phyloP scores from a whole-genome alignment of 2,329 filamentous ascomycete genomes.

The Byssothecium circinans region DNA sequence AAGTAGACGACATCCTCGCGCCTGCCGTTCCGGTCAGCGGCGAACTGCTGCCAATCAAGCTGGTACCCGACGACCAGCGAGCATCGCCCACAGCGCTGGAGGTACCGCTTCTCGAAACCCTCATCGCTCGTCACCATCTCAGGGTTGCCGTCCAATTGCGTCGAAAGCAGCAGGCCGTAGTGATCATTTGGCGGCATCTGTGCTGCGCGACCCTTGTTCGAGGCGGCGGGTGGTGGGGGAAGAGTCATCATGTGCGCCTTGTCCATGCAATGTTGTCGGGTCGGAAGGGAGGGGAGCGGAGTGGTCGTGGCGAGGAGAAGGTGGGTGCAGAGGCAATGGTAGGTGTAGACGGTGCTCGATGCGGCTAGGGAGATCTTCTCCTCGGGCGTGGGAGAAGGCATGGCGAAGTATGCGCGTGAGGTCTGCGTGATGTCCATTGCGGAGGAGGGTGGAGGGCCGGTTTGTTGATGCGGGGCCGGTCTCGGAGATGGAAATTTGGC shows the following conservation, averaged over 20 bases:
- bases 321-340: conserved; percentile 68
- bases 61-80: conserved; percentile 64
- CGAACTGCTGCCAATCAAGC: conserved; percentile 57
- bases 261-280: conserved; percentile 55
- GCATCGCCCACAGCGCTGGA: conserved; percentile 64
- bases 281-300: conserved; percentile 55
- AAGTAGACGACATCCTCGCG: conserved; percentile 60
- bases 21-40: conserved; percentile 30
- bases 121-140: conserved; percentile 59
- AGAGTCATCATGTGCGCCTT: conserved; percentile 61
- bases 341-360: conserved; percentile 51
- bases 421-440: conserved; percentile 36
- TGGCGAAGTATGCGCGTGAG: conserved; percentile 36
- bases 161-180: conserved; percentile 57
- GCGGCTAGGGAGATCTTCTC: conserved; percentile 40
- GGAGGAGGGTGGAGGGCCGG: conserved; percentile 3
- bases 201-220: conserved; percentile 17
- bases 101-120: conserved; percentile 67
- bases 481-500: neutral
- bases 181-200: conserved; percentile 26
- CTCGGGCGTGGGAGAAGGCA: conserved; percentile 32
- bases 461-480: conserved; percentile 1
- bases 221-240: conserved; percentile 31
- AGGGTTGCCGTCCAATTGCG: conserved; percentile 51
- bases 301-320: conserved; percentile 64